phyloP scores from a whole-genome alignment of 2,329 filamentous ascomycete species.

The Coniella vitis region DNA sequence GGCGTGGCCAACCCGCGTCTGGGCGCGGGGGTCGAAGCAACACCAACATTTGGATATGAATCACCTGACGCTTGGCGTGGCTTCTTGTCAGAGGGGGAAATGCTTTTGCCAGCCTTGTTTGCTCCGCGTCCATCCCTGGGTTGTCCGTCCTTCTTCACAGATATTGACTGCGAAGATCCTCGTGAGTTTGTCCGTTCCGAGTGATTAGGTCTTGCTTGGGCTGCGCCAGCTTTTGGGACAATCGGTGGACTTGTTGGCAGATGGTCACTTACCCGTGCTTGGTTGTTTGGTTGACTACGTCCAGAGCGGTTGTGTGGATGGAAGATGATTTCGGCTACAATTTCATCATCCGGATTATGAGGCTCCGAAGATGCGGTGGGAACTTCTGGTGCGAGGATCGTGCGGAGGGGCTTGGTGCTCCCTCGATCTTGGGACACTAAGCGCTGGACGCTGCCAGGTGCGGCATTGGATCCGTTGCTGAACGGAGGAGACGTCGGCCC shows the following conservation, averaged over 20 bases:
- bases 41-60: constrained; percentile 2
- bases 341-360: constrained; percentile 6
- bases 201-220: neutral
- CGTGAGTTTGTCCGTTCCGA: neutral
- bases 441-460: neutral
- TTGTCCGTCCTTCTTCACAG: neutral
- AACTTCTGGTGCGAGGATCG: neutral
- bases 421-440: neutral
- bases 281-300: constrained; percentile 1
- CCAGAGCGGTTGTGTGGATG: neutral
- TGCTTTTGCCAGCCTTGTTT: neutral
- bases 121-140: neutral
- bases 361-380: neutral
- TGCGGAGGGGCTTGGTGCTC: neutral
- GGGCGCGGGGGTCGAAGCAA: neutral
- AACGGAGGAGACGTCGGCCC: neutral
- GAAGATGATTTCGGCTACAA: constrained; percentile 12
- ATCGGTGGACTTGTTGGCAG: no score
- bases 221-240: neutral
- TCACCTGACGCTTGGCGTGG: neutral
- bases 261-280: neutral
- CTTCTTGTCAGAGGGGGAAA: neutral
- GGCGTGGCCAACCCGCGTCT: constrained; percentile 15
- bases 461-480: neutral
- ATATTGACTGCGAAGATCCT: neutral